A percentile compares a stretch with the other conserved stretches of the same genome.
phyloP scores from a whole-genome alignment of 768 basidiomycete genomes.

The Clavulina sp. region DNA sequence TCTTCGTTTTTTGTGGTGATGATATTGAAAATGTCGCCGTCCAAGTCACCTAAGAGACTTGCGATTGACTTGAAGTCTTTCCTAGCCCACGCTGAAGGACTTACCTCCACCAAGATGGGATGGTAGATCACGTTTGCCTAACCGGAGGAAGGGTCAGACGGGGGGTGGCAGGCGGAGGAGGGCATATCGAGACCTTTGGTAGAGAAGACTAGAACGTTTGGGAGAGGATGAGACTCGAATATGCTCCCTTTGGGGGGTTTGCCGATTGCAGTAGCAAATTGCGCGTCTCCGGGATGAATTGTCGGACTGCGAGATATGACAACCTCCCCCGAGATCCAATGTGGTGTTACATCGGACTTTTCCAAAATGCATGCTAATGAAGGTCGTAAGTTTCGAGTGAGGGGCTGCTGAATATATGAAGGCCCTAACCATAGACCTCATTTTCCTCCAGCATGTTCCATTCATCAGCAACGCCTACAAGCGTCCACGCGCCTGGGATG shows the following conservation, averaged over 20 bases:
- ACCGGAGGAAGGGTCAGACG: background rate
- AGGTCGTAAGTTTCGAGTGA: background rate
- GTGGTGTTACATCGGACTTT: constrained; percentile 30
- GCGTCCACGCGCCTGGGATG: constrained; percentile 44
- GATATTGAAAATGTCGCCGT: constrained; percentile 7
- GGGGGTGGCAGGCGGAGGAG: background rate
- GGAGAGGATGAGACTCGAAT: constrained; percentile 31
- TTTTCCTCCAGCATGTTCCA: constrained; percentile 40
- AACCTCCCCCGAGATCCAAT: constrained; percentile 37
- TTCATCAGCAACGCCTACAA: constrained; percentile 75
- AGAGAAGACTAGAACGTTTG: constrained; percentile 43
- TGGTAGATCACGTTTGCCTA: constrained; percentile 24
- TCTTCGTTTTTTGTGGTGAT: background rate
- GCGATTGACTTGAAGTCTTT: background rate
- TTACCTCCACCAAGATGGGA: constrained; percentile 16
- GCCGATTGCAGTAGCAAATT: constrained; percentile 35
- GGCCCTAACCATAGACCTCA: constrained; percentile 44
- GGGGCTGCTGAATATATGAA: background rate
- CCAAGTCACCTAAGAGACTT: background rate
- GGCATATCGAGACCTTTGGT: constrained; percentile 39
- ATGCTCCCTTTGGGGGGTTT: constrained; percentile 33
- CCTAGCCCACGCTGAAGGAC: background rate
- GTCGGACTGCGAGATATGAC: constrained; percentile 47
- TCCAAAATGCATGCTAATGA: constrained; percentile 5
- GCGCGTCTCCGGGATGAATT: constrained; percentile 35